phyloP scores from a whole-genome alignment of 768 basidiomycete species.

The Phallus indusiatus region DNA sequence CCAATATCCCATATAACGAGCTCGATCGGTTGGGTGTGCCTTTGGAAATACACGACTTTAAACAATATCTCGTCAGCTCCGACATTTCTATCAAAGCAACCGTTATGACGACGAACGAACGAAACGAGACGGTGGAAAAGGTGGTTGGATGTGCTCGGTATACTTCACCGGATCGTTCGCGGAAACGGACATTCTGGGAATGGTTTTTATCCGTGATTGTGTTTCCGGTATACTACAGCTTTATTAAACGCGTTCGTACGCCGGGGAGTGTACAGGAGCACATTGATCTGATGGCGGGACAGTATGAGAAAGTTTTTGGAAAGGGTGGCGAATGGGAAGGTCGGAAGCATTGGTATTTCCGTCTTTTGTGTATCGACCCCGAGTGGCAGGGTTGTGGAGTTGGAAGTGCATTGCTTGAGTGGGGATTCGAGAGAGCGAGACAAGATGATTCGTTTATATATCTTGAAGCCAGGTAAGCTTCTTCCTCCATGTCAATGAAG shows the following conservation, averaged over 20 bases:
- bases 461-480: conserved; percentile 4
- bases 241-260: neutral
- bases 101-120: neutral
- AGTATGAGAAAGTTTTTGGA: neutral
- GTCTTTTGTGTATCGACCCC: conserved; percentile 4
- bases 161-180: neutral
- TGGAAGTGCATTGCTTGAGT: conserved; percentile 1
- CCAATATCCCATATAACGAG: neutral
- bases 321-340: neutral
- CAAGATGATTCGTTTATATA: neutral
- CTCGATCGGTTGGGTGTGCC: neutral
- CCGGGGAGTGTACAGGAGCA: neutral
- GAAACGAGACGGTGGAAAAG: neutral
- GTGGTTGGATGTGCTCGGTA: conserved; percentile 1
- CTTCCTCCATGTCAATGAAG: too few relatives aligned
- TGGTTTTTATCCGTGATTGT: conserved; percentile 3
- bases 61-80: neutral
- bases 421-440: conserved; percentile 2
- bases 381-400: conserved; percentile 2
- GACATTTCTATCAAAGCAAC: neutral
- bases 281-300: neutral
- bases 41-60: neutral
- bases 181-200: conserved; percentile 6
- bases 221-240: neutral
- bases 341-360: conserved; percentile 4